These are phyloP conservation scores for Aeschynomene evenia DNA, from an alignment of 306 rosid species.

Conservation along the genomic window DNA sequence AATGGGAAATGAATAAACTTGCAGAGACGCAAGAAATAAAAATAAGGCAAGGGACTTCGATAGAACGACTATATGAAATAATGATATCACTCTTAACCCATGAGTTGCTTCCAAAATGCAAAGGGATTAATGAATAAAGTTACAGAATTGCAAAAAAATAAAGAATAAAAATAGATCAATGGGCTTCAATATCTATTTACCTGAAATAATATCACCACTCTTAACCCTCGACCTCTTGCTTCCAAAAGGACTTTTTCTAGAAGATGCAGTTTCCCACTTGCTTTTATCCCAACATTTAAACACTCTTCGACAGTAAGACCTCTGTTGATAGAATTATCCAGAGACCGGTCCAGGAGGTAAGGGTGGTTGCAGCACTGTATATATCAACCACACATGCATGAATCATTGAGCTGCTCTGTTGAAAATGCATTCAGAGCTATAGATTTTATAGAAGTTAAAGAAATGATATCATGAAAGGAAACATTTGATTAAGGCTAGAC, in stretches of 20 bases:
- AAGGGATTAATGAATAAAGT: not conserved
- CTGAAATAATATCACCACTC: constrained; percentile 45
- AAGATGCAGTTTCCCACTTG: constrained; percentile 44
- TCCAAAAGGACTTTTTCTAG: constrained; percentile 46
- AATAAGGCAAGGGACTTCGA: not conserved
- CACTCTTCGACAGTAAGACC: constrained; percentile 38
- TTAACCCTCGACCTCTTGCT: constrained; percentile 33
- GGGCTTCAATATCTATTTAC: constrained; percentile 20
- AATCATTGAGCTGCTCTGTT: constrained; percentile 12
- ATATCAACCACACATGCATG: constrained; percentile 21
- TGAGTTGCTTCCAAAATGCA: not conserved
- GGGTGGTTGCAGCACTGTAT: constrained; percentile 51
- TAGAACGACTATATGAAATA: not conserved
- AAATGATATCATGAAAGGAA: not conserved
- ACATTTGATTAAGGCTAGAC: constrained; percentile 8
- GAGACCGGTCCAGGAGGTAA: constrained; percentile 34
- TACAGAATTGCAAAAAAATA: not conserved
- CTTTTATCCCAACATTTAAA: constrained; percentile 39
- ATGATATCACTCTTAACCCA: not conserved
- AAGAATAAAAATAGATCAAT: not conserved
- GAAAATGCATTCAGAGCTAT: constrained; percentile 20
- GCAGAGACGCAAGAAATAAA: too few relatives aligned
- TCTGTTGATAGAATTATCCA: constrained; percentile 21
- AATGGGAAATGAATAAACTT: not conserved
- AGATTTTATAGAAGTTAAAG: constrained; percentile 1